Evolutionary conservation across 2,329 filamentous ascomycete species (phyloP), one percentile per base, ranked within the genome.

Genomic region (Talaromyces albobiverticillius): DNA sequence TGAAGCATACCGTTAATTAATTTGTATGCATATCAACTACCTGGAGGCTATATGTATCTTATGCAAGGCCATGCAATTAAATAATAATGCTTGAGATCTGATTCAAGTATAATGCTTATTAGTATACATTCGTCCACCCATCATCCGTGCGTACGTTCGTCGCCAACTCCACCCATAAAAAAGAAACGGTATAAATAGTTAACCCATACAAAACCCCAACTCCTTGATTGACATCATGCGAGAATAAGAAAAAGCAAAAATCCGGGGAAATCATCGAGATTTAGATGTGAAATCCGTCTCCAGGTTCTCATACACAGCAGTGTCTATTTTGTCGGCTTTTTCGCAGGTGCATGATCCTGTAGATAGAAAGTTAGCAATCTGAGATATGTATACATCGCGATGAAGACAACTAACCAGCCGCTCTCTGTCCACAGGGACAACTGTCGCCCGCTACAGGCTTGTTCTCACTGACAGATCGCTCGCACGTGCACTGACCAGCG

Each of bases 401-500:
- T 1, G 23, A 29, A 18, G 7, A 38, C 38, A 53, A 77, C 83
- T 71, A 77, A 89, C 87, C 79, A 62, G 83, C 80, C 53, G 87
- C 82, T 55, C 91, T 82, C 70, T 85, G 80, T 58, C 92, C 92
- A 70, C 92, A 96, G 7, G 83, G 78, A 70, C 92, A 96, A 4
- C 87, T 80, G 40, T 77, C 75, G 16, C 86, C 87, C 3, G 73
- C 58, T 2, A 77, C 68, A 46, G 79, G 72, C n/a, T 76, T 70
- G 73, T 95, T 95, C 79, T 95, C 90, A 18, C 77, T 76, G 3
- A 75, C 65, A 1, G 89, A 80, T 52, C 89, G 83, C 60, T 89
- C 87, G 70, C 91, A 95, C 32, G 87, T 95, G 77, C 91, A 95
- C 65, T 85, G 77, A 56, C 89, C 88, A 56, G 87, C 89, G 20